Base-by-base conservation (phyloP, 1,284 basidiomycete species). In the Papiliotrema flavescens region DNA sequence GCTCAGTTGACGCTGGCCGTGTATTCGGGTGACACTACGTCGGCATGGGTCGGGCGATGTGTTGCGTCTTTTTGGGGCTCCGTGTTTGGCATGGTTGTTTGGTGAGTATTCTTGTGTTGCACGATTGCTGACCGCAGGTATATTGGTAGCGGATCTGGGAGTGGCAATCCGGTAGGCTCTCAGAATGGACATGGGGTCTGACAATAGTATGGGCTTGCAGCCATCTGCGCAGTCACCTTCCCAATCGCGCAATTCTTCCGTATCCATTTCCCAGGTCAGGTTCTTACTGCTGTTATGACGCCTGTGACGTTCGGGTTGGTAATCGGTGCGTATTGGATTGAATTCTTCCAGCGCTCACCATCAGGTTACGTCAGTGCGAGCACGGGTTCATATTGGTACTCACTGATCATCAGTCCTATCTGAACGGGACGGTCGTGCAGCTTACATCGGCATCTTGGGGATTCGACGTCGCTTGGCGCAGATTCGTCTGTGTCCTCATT, bases 181-280 rank as follows among this genome's bases (percentile, higher is more conserved):
- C 13, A 45, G 15, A 13, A n/a, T 46, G 6, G 28, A 14, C 22
- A 3, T 23, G 15, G 7, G 22, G 5, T 45, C 46, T 20, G 46
- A 36, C 15, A 2, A 41, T 47, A 67, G 2, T 93, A 84, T 61
- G 90, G 88, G 0, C 72, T 94, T 5, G 87, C 83, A 0, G 88
- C 83, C 0, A 82, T 85, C 0, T 82, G 81, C 20, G 85, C 83
- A 0, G 83, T 91, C 7, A 82, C 80, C 34, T 88, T 88, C 63
- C 88, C 88, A 0, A 35, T 85, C 64, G 83, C 82, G 15, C 67
- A 74, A 77, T 65, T 76, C 54, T 74, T 80, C 35, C 79, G 88
- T 23, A 71, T 90, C 22, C 87, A 92, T 72, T 88, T 83, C 80
- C 87, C 89, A 0, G 84, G 83, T 11, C 82, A 84, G 1, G 84